A percentile compares a stretch with the other conserved stretches of the same genome.
These are phyloP conservation scores for Nakazawaea holstii DNA, from an alignment of 805 yeast species.

Conservation along the genomic window DNA sequence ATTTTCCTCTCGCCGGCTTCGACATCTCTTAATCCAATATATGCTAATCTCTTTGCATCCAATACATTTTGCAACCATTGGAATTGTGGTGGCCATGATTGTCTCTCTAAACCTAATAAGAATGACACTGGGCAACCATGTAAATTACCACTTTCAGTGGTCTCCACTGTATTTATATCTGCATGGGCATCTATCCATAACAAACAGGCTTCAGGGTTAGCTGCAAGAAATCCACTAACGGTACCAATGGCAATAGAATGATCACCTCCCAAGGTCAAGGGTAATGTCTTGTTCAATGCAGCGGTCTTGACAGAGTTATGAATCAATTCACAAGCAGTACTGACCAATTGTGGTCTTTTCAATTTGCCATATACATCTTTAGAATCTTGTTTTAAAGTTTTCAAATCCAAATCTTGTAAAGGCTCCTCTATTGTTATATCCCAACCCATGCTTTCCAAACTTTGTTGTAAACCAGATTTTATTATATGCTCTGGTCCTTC, in stretches of 20 bases:
- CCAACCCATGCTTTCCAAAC: slow-evolving; percentile 74
- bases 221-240: slow-evolving; percentile 72
- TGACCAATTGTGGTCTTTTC: slow-evolving; percentile 75
- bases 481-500: slow-evolving; percentile 83
- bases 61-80: slow-evolving; percentile 66
- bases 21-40: slow-evolving; percentile 92
- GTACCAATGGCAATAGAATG: slow-evolving; percentile 96
- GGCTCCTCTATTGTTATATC: slow-evolving; percentile 47
- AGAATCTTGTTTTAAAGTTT: slow-evolving; percentile 32
- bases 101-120: slow-evolving; percentile 72
- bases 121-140: slow-evolving; percentile 97
- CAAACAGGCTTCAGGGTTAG: slow-evolving; percentile 82
- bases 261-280: slow-evolving; percentile 92
- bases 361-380: slow-evolving; percentile 49
- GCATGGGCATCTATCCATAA: slow-evolving; percentile 99
- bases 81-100: slow-evolving; percentile 66
- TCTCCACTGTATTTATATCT: slow-evolving; percentile 84
- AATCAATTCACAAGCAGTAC: slow-evolving; percentile 61
- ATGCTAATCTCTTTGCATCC: slow-evolving; percentile 69
- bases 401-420: slow-evolving; percentile 41
- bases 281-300: slow-evolving; percentile 46
- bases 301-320: slow-evolving; percentile 53
- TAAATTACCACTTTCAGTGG: slow-evolving; percentile 83
- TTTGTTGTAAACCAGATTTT: slow-evolving; percentile 61
- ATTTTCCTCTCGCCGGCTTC: slow-evolving; percentile 81